phyloP scores from a whole-genome alignment of 352 stramenopile species.

The Phytophthora pistaciae region DNA sequence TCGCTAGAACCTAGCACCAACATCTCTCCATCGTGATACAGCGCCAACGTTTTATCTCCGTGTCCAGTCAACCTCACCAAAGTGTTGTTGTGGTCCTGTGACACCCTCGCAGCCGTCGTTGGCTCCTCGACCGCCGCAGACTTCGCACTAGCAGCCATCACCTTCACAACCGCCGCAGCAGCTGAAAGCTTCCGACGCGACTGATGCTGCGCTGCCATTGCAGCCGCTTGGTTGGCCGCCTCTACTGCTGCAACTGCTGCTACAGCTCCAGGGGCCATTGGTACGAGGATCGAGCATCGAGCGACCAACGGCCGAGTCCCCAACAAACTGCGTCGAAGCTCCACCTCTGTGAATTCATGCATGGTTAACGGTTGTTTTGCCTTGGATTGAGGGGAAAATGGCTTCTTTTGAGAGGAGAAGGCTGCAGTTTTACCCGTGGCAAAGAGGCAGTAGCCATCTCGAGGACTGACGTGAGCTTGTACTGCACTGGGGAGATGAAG shows the following conservation, averaged over 20 bases:
- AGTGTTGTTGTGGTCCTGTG: conserved; percentile 32
- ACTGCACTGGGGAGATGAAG: conserved; percentile 49
- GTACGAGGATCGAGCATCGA: conserved; percentile 37
- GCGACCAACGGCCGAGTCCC: conserved; percentile 36
- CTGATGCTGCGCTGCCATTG: conserved; percentile 26
- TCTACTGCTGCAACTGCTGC: conserved; percentile 43
- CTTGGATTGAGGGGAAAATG: conserved; percentile 7
- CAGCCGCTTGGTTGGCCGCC: conserved; percentile 34
- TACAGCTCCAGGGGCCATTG: conserved; percentile 25
- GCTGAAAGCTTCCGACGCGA: conserved; percentile 35
- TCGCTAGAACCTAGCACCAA: conserved; percentile 38
- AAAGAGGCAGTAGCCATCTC: conserved; percentile 55
- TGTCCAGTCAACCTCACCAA: conserved; percentile 54
- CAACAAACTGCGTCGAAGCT: conserved; percentile 25
- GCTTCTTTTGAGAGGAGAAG: conserved; percentile 3
- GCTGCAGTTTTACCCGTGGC: conserved; percentile 39
- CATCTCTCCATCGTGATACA: conserved; percentile 57
- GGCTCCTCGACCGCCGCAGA: conserved; percentile 7
- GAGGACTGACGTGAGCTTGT: conserved; percentile 53
- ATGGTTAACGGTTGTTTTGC: conserved; percentile 20
- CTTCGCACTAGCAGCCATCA: conserved; percentile 14
- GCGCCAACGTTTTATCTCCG: conserved; percentile 50
- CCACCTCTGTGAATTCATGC: conserved; percentile 54
- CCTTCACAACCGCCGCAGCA: conserved; percentile 8
- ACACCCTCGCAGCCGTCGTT: conserved; percentile 18